phyloP scores from a whole-genome alignment of 148 eudicot genomes.

The Heliamphora exappendiculata region DNA sequence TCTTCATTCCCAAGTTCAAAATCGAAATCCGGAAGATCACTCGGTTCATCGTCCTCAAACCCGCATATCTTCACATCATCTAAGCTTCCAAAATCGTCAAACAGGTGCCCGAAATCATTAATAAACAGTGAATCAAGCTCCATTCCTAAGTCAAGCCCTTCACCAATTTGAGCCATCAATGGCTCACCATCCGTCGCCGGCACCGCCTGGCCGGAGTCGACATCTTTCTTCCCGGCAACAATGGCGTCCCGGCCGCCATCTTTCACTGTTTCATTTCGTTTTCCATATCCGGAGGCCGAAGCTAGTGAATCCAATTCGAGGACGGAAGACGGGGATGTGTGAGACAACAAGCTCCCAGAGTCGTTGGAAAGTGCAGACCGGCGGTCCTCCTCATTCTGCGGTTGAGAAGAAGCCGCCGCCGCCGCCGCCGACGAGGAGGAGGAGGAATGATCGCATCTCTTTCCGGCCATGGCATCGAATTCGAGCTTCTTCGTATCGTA shows the following conservation, averaged over 20 bases:
- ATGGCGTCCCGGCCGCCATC: background rate
- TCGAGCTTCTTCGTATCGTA: constrained; percentile 42
- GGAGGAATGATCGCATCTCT: constrained; percentile 31
- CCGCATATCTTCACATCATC: constrained; percentile 35
- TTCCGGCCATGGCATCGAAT: constrained; percentile 21
- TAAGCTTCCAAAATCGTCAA: constrained; percentile 29
- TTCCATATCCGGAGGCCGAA: background rate
- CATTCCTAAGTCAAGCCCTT: constrained; percentile 42
- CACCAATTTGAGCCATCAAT: constrained; percentile 25
- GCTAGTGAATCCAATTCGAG: constrained; percentile 26
- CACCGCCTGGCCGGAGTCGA: constrained; percentile 5
- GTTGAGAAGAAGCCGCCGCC: background rate
- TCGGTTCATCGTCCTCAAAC: constrained; percentile 26
- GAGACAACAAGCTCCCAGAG: constrained; percentile 38
- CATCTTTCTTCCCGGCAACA: background rate
- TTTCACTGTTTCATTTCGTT: background rate
- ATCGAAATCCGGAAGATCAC: too few species aligned
- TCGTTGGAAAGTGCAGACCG: constrained; percentile 14
- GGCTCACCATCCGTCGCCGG: background rate
- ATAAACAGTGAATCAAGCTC: constrained; percentile 33
- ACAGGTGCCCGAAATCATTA: constrained; percentile 30
- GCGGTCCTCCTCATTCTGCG: too few species aligned
- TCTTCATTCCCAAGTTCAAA: too few species aligned
- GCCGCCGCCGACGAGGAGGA: constrained; percentile 12
- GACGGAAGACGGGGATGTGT: constrained; percentile 48